Conservation (phyloP, 495 filamentous ascomycete genomes). For the Aspergillus diversus region DNA sequence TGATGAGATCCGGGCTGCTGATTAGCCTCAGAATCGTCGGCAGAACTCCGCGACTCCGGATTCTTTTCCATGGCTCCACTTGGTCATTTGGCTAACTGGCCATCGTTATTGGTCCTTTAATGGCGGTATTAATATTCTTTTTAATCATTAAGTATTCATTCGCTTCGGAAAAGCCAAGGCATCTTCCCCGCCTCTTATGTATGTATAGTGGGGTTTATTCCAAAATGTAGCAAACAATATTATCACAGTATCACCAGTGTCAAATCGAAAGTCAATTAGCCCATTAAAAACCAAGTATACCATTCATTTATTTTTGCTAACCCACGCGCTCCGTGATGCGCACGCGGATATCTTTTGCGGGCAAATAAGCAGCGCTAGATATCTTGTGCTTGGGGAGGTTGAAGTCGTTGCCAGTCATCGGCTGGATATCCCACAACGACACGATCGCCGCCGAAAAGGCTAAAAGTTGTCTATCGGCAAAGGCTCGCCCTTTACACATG, state of each 20-base stretch:
- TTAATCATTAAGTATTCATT: neutral
- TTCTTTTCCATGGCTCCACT: slow-evolving; percentile 18
- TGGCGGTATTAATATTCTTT: slow-evolving; percentile 3
- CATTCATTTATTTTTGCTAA: slow-evolving; percentile 14
- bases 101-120: neutral
- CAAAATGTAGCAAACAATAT: too few species aligned
- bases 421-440: slow-evolving; percentile 55
- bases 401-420: slow-evolving; percentile 34
- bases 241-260: too few species aligned
- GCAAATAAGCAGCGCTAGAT: slow-evolving; percentile 42
- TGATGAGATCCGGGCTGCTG: slow-evolving; percentile 6
- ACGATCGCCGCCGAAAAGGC: slow-evolving; percentile 52
- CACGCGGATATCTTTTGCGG: slow-evolving; percentile 42
- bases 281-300: too few species aligned
- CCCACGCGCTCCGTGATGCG: slow-evolving; percentile 34
- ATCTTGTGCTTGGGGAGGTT: slow-evolving; percentile 36
- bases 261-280: too few species aligned
- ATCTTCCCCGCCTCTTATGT: neutral
- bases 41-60: slow-evolving; percentile 19
- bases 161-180: neutral
- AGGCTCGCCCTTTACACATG: slow-evolving; percentile 51
- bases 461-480: slow-evolving; percentile 55
- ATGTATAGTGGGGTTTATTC: neutral
- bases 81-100: neutral
- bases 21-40: slow-evolving; percentile 13